Base-by-base conservation (phyloP, 768 basidiomycete genomes). In the Neoboletus brunneissimus region DNA sequence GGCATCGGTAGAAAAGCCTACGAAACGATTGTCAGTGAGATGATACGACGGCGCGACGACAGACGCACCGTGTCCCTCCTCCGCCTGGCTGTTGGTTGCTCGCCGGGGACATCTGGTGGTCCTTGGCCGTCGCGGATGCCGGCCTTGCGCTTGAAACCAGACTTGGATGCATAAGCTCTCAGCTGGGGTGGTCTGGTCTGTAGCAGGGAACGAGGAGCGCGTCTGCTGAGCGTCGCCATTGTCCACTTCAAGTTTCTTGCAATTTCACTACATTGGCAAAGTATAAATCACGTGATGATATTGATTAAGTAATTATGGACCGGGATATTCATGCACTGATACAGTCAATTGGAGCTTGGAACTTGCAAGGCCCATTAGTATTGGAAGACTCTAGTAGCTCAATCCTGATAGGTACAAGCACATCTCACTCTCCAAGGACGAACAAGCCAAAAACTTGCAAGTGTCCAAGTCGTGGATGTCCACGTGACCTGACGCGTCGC, bases 1-100 rank as follows among this genome's bases (percentile, higher is more conserved):
- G 79, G 65, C 68, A 83, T 65, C 5, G 79, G 71, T 44, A 73
- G 64, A 60, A 81, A 83, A 18, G 74, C 69, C 81, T 83, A 23
- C 12, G 20, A 12, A 53, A 20, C 0, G 9, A 25, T 3, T 13
- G 45, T 63, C 23, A 49, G 43, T 3, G 16, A 37, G 48, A 45
- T 13, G 42, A 18, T 40, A 27, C 46, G 31, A 15, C 3, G 15
- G 48, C 23, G 29, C 47, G 22, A 55, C 5, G 10, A 40, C 8
- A 10, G 8, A 15, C 57, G 6, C 50, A 59, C 66, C 27, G 66
- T 67, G 56, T 67, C 66, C 54, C 62, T 66, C 52, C 59, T 67
- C 54, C 66, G 59, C 35, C 67, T 64, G 34, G 51, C 48, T 35
- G 63, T 59, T 38, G 65, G 59, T 32, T 63, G 65, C 25, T 69